Evolutionary conservation across 805 yeast genomes (phyloP).

Genomic region (Candida germanica): DNA sequence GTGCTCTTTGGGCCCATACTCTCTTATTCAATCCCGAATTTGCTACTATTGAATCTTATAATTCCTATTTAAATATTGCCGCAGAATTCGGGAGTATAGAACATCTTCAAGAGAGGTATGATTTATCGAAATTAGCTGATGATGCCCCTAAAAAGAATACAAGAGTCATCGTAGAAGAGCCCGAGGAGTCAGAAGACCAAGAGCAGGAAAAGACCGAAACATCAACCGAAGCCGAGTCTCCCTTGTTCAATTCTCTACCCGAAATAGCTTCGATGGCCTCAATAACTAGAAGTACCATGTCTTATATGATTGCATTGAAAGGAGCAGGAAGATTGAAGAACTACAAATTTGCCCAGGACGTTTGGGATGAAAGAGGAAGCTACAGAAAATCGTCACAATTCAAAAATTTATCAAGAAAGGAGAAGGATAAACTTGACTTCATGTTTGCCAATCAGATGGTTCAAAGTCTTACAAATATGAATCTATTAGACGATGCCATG

Average conservation of each 20-base stretch:
- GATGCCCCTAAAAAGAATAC: constrained; percentile 6
- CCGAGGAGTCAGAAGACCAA: constrained; percentile 12
- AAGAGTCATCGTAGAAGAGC: constrained; percentile 15
- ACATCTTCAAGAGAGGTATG: constrained; percentile 34
- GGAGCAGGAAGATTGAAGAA: constrained; percentile 62
- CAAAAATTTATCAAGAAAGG: constrained; percentile 30
- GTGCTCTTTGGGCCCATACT: constrained; percentile 68
- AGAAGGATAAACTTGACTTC: constrained; percentile 51
- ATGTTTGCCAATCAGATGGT: constrained; percentile 74
- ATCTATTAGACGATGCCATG: constrained; percentile 64
- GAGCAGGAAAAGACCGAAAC: constrained; percentile 1
- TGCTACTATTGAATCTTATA: constrained; percentile 42
- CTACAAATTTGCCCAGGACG: constrained; percentile 53
- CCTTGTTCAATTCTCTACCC: constrained; percentile 3
- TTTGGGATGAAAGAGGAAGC: constrained; percentile 79
- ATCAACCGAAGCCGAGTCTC: constrained; percentile 2
- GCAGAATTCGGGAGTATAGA: constrained; percentile 29
- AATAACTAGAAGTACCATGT: constrained; percentile 34
- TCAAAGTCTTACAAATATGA: constrained; percentile 50
- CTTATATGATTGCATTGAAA: constrained; percentile 60
- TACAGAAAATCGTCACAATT: constrained; percentile 58
- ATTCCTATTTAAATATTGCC: constrained; percentile 52
- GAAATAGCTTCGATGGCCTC: constrained; percentile 7
- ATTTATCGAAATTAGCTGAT: constrained; percentile 11
- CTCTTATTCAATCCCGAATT: constrained; percentile 41